Evolutionary conservation across 257 asterid genomes (phyloP).

Genomic region (Capsicum baccatum): DNA sequence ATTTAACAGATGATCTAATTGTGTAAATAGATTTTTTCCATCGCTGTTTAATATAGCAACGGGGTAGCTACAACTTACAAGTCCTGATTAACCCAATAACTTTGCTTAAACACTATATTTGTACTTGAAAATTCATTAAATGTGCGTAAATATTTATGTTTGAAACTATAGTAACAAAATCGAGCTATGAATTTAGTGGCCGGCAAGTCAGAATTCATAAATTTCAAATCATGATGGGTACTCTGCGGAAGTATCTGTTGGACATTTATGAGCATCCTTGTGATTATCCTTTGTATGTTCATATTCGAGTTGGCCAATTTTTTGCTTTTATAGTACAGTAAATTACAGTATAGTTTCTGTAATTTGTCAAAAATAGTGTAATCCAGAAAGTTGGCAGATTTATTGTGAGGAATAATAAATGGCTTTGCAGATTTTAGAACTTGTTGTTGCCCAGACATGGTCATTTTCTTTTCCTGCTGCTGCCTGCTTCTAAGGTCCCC

Average conservation of each 20-base stretch:
- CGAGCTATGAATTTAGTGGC: too few relatives aligned
- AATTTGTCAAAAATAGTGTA: conserved; percentile 19
- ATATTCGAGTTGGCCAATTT: conserved; percentile 8
- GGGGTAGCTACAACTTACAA: too few relatives aligned
- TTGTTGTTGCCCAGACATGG: not conserved
- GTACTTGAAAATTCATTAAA: too few relatives aligned
- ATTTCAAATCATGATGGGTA: too few relatives aligned
- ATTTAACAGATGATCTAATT: too few relatives aligned
- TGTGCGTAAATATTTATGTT: too few relatives aligned
- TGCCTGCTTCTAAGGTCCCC: conserved; percentile 20
- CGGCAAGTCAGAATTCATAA: too few relatives aligned
- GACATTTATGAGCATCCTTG: not conserved
- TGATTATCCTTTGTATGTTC: not conserved
- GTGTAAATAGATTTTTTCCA: too few relatives aligned
- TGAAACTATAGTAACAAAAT: too few relatives aligned
- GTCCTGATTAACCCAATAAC: too few relatives aligned
- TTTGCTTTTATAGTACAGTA: not conserved
- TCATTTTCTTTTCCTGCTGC: conserved; percentile 15
- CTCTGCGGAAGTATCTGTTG: not conserved
- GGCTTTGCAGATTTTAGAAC: conserved; percentile 21
- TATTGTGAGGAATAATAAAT: conserved; percentile 28
- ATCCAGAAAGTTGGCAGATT: conserved; percentile 4
- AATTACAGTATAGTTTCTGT: conserved; percentile 22
- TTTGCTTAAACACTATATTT: too few relatives aligned
- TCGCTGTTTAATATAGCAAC: too few relatives aligned